Base-by-base conservation (phyloP, 495 filamentous ascomycete genomes). In the Xylaria grammica region DNA sequence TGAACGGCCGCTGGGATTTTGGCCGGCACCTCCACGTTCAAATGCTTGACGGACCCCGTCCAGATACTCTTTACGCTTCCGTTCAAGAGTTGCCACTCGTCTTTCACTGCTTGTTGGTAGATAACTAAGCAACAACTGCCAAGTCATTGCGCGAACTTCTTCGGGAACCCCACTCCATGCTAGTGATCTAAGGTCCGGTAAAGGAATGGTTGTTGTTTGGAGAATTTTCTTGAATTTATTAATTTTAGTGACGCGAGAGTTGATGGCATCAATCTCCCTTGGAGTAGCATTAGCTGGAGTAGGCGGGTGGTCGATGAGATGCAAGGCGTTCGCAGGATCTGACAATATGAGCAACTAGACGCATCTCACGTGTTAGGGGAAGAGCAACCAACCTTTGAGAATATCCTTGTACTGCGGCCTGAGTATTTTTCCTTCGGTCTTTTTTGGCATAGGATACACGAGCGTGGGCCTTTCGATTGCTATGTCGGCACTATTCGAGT, bases 161-260 rank as follows among this genome's bases (percentile, higher is more conserved):
- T 94, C 89, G 0, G 95, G 95, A 53, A 97, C 87, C 26, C 95
- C 95, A 60, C 91, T 92, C 95, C 95, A 99, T 40, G 95, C 90
- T 30, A 92, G 81, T 66, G 91, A 84, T 59, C 95, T 85, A 15
- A 99, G 81, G 65, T 97, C 96, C 22, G 87, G 78, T 0, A 97
- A 76, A 29, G 92, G 89, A 72, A 98, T 94, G 2, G 91, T 91
- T 61, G 89, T 95, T 19, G 94, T 86, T 79, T 99, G 95, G 15
- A 99, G 81, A 26, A 99, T 91, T 62, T 89, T 88, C 73, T 98
- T 99, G 83, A 99, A 99, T 73, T 98, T 99, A 77, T 99, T 98
- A 74, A 99, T 99, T 61, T 94, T 89, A 2, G 91, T 90, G 63
- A 97, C 96, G 54, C 92, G 87, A 50, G 94, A 89, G 42, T 90